Percentiles rank a stretch among this genome's conserved stretches.
These are phyloP conservation scores for Zea luxurians DNA, from an alignment of 176 grass and related monocot genomes.

Conservation along the genomic window DNA sequence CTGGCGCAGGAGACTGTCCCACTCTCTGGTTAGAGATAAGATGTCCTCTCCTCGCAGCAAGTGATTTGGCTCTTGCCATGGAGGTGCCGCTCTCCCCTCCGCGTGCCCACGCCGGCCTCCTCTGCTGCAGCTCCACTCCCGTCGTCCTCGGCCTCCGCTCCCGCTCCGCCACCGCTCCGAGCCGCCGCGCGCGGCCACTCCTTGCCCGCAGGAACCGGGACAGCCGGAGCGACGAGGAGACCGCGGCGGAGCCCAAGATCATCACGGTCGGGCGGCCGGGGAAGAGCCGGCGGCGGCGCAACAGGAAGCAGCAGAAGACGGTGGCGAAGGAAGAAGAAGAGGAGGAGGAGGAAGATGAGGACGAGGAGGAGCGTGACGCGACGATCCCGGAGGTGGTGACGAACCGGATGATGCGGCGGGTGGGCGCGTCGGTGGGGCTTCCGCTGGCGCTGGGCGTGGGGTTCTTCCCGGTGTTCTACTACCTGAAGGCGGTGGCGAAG, in stretches of 20 bases:
- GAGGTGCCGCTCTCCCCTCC: too few relatives aligned
- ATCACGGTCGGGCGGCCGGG: slow-evolving; percentile 49
- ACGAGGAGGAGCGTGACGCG: slow-evolving; percentile 28
- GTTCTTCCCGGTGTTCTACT: slow-evolving; percentile 75
- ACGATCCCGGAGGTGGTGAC: slow-evolving; percentile 64
- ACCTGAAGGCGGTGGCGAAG: slow-evolving; percentile 68
- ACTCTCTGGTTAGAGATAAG: too few relatives aligned
- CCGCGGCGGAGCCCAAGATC: slow-evolving; percentile 33
- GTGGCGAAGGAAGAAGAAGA: neutral
- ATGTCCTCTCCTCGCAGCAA: too few relatives aligned
- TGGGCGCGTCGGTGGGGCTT: slow-evolving; percentile 29
- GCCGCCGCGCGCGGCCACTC: neutral
- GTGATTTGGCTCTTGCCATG: too few relatives aligned
- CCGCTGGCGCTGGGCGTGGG: slow-evolving; percentile 66
- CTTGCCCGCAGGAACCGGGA: slow-evolving; percentile 31
- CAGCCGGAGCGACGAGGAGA: neutral
- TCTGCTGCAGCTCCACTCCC: neutral
- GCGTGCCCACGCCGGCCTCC: too few relatives aligned
- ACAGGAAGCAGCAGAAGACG: neutral
- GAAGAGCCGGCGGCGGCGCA: slow-evolving; percentile 24
- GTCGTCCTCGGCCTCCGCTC: neutral
- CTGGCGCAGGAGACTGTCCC: too few relatives aligned
- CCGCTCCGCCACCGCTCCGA: neutral
- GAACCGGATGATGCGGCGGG: slow-evolving; percentile 49
- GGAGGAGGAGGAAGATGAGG: neutral